A percentile compares a stretch with the other conserved stretches of the same genome.
These are phyloP conservation scores for Astrocystis sublimbata DNA, from an alignment of 495 filamentous ascomycete species.

Conservation along the genomic window DNA sequence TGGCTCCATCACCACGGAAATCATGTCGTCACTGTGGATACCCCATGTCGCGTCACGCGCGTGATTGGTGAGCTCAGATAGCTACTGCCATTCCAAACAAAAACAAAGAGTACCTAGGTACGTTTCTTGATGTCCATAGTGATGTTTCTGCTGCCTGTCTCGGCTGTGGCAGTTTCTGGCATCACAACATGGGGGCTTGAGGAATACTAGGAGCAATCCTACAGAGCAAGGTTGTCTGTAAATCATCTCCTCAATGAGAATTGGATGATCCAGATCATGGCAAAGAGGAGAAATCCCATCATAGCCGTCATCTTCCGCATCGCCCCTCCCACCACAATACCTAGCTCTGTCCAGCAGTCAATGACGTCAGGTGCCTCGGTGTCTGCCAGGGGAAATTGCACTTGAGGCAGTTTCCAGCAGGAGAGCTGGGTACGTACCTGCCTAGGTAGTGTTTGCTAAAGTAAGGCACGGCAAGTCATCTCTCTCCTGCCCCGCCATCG, in stretches of 20 bases:
- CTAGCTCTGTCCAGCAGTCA: neutral
- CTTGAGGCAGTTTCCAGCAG: neutral
- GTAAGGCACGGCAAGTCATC: neutral
- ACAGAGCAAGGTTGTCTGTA: neutral
- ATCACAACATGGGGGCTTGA: neutral
- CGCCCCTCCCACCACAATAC: neutral
- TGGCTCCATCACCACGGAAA: neutral
- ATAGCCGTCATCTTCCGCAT: neutral
- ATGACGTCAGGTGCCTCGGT: conserved; percentile 17
- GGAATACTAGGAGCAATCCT: neutral
- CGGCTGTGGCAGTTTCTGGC: neutral
- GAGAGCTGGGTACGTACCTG: neutral
- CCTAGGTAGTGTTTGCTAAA: neutral
- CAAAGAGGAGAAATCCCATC: neutral
- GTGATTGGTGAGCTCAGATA: conserved; percentile 5
- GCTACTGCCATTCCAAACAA: neutral
- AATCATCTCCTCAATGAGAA: neutral
- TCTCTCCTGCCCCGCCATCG: neutral
- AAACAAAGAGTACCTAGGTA: neutral
- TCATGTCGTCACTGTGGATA: conserved; percentile 6
- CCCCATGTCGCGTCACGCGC: neutral
- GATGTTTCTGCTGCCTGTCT: too few relatives aligned
- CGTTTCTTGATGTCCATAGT: neutral
- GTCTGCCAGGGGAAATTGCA: neutral
- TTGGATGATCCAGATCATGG: neutral